Conservation (phyloP, 1,139 yeast species). For the Ogataea hybrid region DNA sequence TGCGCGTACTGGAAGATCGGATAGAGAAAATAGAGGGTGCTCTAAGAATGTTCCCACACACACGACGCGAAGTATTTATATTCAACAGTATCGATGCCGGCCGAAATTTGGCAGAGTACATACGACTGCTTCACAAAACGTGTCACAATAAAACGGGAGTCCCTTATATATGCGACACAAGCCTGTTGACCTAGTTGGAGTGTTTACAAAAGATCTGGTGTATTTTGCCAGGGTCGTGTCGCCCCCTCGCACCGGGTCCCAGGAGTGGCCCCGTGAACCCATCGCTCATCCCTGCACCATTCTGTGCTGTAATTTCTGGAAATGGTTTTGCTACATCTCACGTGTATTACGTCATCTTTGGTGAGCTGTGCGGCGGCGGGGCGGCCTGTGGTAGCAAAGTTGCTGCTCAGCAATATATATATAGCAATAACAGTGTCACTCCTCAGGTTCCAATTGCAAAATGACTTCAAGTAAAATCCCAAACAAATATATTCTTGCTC, state of each 20-base stretch:
- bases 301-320: neutral
- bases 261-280: no score
- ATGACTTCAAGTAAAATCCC: constrained; percentile 18
- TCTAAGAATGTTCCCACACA: constrained; percentile 5
- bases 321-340: neutral
- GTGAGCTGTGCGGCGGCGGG: constrained; percentile 4
- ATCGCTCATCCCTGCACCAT: neutral
- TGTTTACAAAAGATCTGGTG: neutral
- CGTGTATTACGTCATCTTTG: neutral
- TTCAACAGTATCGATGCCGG: constrained; percentile 5
- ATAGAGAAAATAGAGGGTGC: neutral
- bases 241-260: constrained; percentile 1
- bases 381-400: constrained; percentile 7
- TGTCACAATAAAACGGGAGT: constrained; percentile 2
- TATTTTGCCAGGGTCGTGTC: neutral
- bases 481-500: constrained; percentile 29
- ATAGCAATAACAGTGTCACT: neutral
- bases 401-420: constrained; percentile 4
- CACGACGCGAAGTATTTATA: constrained; percentile 8
- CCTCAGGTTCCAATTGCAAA: neutral
- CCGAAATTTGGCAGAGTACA: constrained; percentile 11
- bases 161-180: neutral
- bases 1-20: neutral
- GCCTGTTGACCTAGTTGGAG: neutral
- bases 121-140: constrained; percentile 2